Conservation (phyloP, 1,139 yeast genomes). For the Pneumocystis sp. region DNA sequence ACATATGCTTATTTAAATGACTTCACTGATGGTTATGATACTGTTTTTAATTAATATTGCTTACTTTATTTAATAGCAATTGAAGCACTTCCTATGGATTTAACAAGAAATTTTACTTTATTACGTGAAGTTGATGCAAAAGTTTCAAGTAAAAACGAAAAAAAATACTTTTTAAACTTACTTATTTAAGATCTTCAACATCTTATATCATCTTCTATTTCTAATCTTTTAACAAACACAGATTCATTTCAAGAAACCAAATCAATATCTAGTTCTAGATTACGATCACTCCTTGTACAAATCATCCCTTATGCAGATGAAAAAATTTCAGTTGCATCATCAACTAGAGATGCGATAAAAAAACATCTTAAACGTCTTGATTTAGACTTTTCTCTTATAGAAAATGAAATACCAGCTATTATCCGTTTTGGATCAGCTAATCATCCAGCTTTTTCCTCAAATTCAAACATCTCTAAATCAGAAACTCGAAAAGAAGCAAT, state of each 20-base stretch:
- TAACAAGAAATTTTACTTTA: slow-evolving; percentile 71
- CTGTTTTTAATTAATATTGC: neutral
- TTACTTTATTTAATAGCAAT: slow-evolving; percentile 27
- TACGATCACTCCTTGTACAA: slow-evolving; percentile 34
- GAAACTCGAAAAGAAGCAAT: slow-evolving; percentile 84
- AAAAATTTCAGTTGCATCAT: slow-evolving; percentile 91
- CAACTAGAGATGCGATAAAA: slow-evolving; percentile 65
- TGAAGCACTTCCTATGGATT: slow-evolving; percentile 76
- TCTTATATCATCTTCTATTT: slow-evolving; percentile 43
- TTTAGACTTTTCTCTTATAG: slow-evolving; percentile 59
- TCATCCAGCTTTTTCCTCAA: slow-evolving; percentile 63
- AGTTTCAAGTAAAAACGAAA: slow-evolving; percentile 35
- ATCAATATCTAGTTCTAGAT: slow-evolving; percentile 15
- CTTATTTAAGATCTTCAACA: slow-evolving; percentile 31
- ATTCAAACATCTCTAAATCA: slow-evolving; percentile 56
- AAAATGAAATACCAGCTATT: slow-evolving; percentile 39
- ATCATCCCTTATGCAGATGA: slow-evolving; percentile 89
- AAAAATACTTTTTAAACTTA: slow-evolving; percentile 37
- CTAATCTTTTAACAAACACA: slow-evolving; percentile 24
- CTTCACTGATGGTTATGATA: slow-evolving; percentile 45
- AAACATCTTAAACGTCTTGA: slow-evolving; percentile 61
- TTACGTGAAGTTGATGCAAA: slow-evolving; percentile 91
- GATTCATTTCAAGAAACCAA: slow-evolving; percentile 8
- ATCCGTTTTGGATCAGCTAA: slow-evolving; percentile 45
- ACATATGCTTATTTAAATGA: slow-evolving; percentile 81